phyloP scores from a whole-genome alignment of 2,329 filamentous ascomycete genomes.

The Drechslerella dactyloides region DNA sequence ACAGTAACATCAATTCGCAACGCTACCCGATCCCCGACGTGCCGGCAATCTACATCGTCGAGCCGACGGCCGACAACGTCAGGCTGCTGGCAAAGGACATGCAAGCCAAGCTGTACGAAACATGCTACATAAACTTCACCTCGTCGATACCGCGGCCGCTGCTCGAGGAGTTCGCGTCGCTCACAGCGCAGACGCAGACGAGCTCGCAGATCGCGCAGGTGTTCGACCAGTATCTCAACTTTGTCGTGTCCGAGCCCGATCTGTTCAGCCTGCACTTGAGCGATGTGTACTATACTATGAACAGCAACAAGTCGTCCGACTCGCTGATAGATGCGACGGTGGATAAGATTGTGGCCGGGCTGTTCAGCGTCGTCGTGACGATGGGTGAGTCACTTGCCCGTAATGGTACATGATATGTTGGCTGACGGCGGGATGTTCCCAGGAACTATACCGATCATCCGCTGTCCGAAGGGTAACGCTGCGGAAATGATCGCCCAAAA shows the following conservation, averaged over 20 bases:
- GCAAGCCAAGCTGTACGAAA: slow-evolving; percentile 84
- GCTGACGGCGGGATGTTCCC: slow-evolving; percentile 11
- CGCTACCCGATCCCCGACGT: slow-evolving; percentile 95
- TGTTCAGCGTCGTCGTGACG: slow-evolving; percentile 98
- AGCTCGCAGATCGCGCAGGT: slow-evolving; percentile 90
- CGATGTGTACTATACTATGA: slow-evolving; percentile 93
- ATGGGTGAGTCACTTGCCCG: slow-evolving; percentile 71
- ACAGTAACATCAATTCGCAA: slow-evolving; percentile 60
- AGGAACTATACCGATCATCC: slow-evolving; percentile 92
- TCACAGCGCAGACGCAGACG: slow-evolving; percentile 82
- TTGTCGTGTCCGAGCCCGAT: slow-evolving; percentile 93
- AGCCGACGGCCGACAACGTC: slow-evolving; percentile 81
- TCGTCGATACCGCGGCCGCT: slow-evolving; percentile 88
- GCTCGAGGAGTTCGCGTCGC: slow-evolving; percentile 90
- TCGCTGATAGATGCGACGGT: slow-evolving; percentile 85
- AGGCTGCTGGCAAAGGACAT: slow-evolving; percentile 84
- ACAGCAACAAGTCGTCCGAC: slow-evolving; percentile 88
- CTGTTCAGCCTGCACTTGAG: slow-evolving; percentile 93
- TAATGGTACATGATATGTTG: slow-evolving; percentile 11
- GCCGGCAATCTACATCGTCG: slow-evolving; percentile 93
- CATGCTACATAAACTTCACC: slow-evolving; percentile 95
- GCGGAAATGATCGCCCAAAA: slow-evolving; percentile 94
- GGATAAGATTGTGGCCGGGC: slow-evolving; percentile 88
- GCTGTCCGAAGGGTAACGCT: slow-evolving; percentile 88
- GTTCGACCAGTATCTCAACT: slow-evolving; percentile 96